These are phyloP conservation scores for Physcomitrium patens DNA, from an alignment of 225 moss, liverwort and hornwort species.

Conservation along the genomic window DNA sequence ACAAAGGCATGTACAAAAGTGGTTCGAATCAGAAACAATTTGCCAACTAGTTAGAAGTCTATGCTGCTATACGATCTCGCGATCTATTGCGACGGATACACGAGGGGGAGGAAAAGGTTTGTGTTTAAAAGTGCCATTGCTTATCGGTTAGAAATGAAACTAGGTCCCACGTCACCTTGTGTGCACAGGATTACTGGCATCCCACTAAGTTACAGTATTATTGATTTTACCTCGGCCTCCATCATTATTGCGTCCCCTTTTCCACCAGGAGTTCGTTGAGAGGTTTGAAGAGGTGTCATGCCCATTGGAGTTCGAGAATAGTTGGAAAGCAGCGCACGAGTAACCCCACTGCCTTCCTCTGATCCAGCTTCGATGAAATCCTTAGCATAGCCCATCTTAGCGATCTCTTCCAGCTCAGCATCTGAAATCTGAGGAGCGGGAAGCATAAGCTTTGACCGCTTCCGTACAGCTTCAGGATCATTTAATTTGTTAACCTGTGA, in stretches of 20 bases:
- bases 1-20: not conserved
- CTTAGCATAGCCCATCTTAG: slow-evolving; percentile 85
- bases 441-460: slow-evolving; percentile 83
- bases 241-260: slow-evolving; percentile 99
- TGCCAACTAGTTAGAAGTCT: not conserved
- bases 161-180: too few relatives aligned
- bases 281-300: slow-evolving; percentile 76
- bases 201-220: too few relatives aligned
- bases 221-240: slow-evolving; percentile 79
- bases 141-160: too few relatives aligned
- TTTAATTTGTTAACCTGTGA: slow-evolving; percentile 80
- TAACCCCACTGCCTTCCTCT: slow-evolving; percentile 80
- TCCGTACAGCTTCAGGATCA: slow-evolving; percentile 92
- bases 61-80: not conserved
- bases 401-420: slow-evolving; percentile 91
- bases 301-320: slow-evolving; percentile 80
- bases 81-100: not conserved
- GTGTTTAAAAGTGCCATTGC: not conserved
- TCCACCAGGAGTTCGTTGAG: slow-evolving; percentile 93
- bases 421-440: slow-evolving; percentile 91
- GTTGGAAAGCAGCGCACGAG: slow-evolving; percentile 80
- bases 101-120: not conserved
- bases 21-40: not conserved
- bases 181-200: not conserved
- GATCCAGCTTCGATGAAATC: slow-evolving; percentile 80